These are phyloP conservation scores for Eucalyptus pauciflora DNA, from an alignment of 345 rosid species.

Conservation along the genomic window DNA sequence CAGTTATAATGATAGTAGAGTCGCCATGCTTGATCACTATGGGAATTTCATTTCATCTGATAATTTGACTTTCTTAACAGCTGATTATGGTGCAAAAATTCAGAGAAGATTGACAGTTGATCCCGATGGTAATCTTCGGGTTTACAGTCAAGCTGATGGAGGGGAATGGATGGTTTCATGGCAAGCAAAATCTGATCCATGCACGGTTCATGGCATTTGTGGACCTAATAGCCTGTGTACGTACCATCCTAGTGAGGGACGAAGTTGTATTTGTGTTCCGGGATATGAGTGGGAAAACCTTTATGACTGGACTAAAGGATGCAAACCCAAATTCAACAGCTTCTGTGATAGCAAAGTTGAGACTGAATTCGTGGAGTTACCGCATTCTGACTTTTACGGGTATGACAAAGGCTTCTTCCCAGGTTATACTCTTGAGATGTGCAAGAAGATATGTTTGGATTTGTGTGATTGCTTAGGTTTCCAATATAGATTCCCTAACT, in stretches of 20 bases:
- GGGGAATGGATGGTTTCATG: not conserved
- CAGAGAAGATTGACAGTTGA: not conserved
- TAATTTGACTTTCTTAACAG: not conserved
- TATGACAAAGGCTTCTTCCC: not conserved
- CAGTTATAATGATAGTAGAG: constrained; percentile 4
- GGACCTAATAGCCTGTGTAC: constrained; percentile 16
- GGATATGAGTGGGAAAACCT: not conserved
- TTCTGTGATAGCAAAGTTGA: not conserved
- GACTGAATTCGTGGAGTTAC: not conserved
- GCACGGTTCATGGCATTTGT: constrained; percentile 19
- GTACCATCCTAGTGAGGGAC: not conserved
- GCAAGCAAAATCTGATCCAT: constrained; percentile 2
- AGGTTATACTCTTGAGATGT: not conserved
- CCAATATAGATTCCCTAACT: not conserved
- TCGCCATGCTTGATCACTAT: not conserved
- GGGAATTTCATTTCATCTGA: not conserved
- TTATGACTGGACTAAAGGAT: constrained; percentile 5
- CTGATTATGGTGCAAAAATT: not conserved
- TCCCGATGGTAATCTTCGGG: not conserved
- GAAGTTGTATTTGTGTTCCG: constrained; percentile 7
- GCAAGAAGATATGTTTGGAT: not conserved
- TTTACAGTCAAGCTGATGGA: not conserved
- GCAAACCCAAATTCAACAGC: constrained; percentile 1
- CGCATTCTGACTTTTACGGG: not conserved
- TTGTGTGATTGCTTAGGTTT: not conserved